Evolutionary conservation across 129 eudicot species (phyloP).

Genomic region (Ambrosia trifida): DNA sequence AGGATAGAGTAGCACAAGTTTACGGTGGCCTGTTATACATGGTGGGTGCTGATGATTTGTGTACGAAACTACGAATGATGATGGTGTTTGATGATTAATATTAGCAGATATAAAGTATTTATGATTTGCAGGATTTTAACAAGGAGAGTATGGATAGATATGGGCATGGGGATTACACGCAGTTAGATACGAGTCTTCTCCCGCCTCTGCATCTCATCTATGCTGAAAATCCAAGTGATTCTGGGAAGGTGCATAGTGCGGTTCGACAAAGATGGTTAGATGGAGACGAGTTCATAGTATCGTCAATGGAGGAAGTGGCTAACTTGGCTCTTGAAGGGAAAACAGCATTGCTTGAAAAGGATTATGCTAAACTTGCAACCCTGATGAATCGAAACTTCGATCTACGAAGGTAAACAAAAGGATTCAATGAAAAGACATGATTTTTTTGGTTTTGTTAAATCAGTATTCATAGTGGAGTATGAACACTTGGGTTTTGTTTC

Average conservation of each 20-base stretch:
- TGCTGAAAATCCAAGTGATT: constrained; percentile 98
- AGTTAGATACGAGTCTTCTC: constrained; percentile 71
- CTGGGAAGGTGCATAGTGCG: constrained; percentile 97
- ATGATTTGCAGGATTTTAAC: constrained; percentile 62
- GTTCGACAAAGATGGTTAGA: constrained; percentile 88
- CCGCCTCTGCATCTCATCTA: constrained; percentile 90
- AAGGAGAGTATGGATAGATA: constrained; percentile 62
- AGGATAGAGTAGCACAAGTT: constrained; percentile 98
- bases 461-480: neutral
- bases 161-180: constrained; percentile 77
- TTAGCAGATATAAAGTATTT: neutral
- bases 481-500: neutral
- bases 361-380: constrained; percentile 60
- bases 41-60: constrained; percentile 44
- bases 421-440: neutral
- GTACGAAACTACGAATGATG: neutral
- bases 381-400: constrained; percentile 95
- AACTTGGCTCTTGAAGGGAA: constrained; percentile 71
- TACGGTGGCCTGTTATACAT: constrained; percentile 92
- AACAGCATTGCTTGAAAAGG: constrained; percentile 59
- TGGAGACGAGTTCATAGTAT: constrained; percentile 78
- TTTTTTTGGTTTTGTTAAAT: neutral
- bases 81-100: neutral
- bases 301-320: constrained; percentile 82
- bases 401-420: constrained; percentile 66